Evolutionary conservation across 2,329 filamentous ascomycete genomes (phyloP), one percentile per base, ranked within the genome.

Genomic region (Diplocarpon rosae): DNA sequence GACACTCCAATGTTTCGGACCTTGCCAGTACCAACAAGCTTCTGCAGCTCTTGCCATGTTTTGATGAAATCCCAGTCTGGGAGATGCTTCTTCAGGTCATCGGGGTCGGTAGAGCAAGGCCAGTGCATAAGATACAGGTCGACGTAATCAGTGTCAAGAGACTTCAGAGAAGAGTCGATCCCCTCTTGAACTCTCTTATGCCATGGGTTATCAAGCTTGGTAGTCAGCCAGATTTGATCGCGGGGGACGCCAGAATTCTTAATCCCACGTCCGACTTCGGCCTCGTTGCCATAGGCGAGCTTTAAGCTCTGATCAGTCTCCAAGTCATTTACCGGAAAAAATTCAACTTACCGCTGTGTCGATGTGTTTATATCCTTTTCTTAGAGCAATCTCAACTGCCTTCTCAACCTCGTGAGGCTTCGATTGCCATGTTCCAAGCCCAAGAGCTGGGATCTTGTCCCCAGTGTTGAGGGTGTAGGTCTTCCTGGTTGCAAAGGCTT

Each of bases 1-100:
- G 83, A 87, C 46, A 92, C 83, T 56, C 85, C 85, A 61, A 90
- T 87, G 69, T 85, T 86, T 65, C 73, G 75, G 41, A 83, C 83
- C 65, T 86, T 85, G 62, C 80, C 80, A 36, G 75, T 78, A 10
- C 65, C 75, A 17, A 77, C 67, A 37, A 86, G 69, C 70, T 82
- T 83, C 66, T 84, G 77, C 71, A 85, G 69, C 67, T 80, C 79
- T 49, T 71, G 68, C 76, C 75, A 93, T 20, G 86, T 92, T 65
- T 92, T 79, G 56, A 84, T 71, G 65, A 85, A 90, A 67, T 86
- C 75, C 85, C 85, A 90, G 68, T 87, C 84, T 28, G 76, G 69
- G 51, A 79, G 74, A 62, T 82, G 76, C 70, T 85, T 84, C 65
- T 72, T 78, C 32, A 70, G 38, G 33, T 59, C 56, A 40, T 69